A percentile compares a stretch with the other conserved stretches of the same genome.
Conservation (phyloP, 768 basidiomycete species). For the Suillus lakei region DNA sequence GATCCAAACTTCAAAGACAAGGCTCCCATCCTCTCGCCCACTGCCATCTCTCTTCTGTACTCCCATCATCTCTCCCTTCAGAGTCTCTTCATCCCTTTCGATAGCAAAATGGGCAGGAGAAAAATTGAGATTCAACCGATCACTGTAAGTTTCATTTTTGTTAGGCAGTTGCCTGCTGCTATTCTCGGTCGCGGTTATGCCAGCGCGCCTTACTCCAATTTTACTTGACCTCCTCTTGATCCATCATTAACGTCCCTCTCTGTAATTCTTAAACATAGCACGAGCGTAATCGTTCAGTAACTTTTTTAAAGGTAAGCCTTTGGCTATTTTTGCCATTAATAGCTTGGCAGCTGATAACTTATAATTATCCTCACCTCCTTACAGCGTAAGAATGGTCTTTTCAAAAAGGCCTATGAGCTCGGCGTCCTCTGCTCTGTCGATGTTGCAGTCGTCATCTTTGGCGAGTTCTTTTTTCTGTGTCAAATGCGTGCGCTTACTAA, state of each 20-base stretch:
- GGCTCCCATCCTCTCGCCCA: conserved; percentile 35
- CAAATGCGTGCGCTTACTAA: conserved; percentile 6
- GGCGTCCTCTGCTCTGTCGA: conserved; percentile 91
- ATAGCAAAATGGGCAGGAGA: conserved; percentile 64
- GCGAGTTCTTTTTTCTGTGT: conserved; percentile 41
- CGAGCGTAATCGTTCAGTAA: conserved; percentile 90
- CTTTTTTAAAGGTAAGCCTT: conserved; percentile 81
- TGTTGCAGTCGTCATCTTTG: conserved; percentile 88
- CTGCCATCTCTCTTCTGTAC: conserved; percentile 23
- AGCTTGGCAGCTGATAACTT: conserved; percentile 45
- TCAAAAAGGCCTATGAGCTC: conserved; percentile 91
- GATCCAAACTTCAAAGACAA: conserved; percentile 40
- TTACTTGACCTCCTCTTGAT: conserved; percentile 30
- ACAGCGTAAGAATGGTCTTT: conserved; percentile 87
- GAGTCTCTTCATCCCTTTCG: conserved; percentile 2
- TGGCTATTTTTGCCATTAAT: conserved; percentile 63
- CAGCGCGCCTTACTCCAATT: conserved; percentile 31
- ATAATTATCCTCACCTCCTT: conserved; percentile 26
- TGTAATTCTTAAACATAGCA: conserved; percentile 66
- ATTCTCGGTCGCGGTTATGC: conserved; percentile 23
- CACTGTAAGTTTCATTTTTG: conserved; percentile 53
- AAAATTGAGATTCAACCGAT: conserved; percentile 87
- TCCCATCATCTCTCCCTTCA: conserved; percentile 23
- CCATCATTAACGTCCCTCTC: conserved; percentile 35
- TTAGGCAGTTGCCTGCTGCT: conserved; percentile 16